phyloP scores from a whole-genome alignment of 2,329 filamentous ascomycete species.

The Dothistroma septosporum region DNA sequence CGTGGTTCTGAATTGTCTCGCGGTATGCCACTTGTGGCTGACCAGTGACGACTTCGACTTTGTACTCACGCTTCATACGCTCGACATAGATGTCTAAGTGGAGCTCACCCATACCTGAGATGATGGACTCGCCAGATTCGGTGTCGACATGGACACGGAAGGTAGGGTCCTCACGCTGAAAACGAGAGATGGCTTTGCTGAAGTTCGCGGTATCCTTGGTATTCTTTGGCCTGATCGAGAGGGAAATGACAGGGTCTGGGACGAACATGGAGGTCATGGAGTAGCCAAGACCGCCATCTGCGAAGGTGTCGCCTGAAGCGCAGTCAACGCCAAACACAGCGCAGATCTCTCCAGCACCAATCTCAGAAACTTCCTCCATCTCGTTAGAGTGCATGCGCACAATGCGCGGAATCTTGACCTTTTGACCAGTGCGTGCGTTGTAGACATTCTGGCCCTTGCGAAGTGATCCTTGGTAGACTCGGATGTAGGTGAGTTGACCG shows the following conservation, averaged over 20 bases:
- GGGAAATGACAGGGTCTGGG: conserved; percentile 93
- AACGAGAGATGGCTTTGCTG: conserved; percentile 97
- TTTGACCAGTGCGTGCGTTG: conserved; percentile 92
- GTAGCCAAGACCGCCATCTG: conserved; percentile 86
- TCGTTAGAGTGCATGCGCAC: conserved; percentile 99
- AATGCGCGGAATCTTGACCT: conserved; percentile 92
- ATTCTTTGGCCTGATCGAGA: conserved; percentile 94
- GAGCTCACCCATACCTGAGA: conserved; percentile 96
- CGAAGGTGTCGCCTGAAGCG: conserved; percentile 96
- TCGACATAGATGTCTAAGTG: conserved; percentile 97
- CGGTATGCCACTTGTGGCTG: conserved; percentile 96
- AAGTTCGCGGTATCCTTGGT: conserved; percentile 90
- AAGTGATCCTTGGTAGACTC: conserved; percentile 91
- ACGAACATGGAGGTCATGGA: conserved; percentile 98
- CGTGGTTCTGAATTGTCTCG: conserved; percentile 77
- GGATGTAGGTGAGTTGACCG: conserved; percentile 95
- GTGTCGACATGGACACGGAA: conserved; percentile 91
- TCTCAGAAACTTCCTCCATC: conserved; percentile 92
- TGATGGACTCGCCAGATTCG: conserved; percentile 94
- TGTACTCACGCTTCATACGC: conserved; percentile 94
- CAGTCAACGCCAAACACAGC: conserved; percentile 98
- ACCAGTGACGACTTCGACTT: conserved; percentile 90
- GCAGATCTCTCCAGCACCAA: conserved; percentile 95
- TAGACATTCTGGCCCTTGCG: conserved; percentile 85
- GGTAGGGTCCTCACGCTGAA: conserved; percentile 96